These are phyloP conservation scores for Madurella mycetomatis DNA, from an alignment of 2,329 filamentous ascomycete genomes.

Conservation along the genomic window DNA sequence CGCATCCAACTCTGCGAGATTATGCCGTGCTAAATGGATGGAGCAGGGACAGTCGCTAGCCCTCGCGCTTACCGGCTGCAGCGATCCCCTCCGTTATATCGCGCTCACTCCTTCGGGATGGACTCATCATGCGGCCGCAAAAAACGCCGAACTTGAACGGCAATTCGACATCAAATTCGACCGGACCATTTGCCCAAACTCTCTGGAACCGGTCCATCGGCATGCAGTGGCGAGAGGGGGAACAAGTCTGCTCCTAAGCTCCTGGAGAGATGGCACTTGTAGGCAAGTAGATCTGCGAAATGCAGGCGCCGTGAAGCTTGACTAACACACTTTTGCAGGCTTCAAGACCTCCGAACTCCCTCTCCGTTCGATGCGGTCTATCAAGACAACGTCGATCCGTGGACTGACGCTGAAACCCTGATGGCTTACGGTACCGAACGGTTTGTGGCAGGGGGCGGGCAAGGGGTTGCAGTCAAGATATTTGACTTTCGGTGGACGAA, in stretches of 20 bases:
- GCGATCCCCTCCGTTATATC: conserved; percentile 43
- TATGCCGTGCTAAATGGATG: conserved; percentile 42
- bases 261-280: conserved; percentile 51
- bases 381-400: conserved; percentile 49
- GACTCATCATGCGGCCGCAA: conserved; percentile 34
- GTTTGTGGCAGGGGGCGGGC: conserved; percentile 47
- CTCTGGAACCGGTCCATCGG: conserved; percentile 42
- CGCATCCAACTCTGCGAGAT: conserved; percentile 15
- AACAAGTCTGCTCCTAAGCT: conserved; percentile 43
- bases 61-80: conserved; percentile 40
- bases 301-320: neutral
- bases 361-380: conserved; percentile 45
- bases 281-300: conserved; percentile 27
- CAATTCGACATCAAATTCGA: conserved; percentile 28
- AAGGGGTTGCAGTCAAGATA: conserved; percentile 41
- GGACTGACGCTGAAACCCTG: conserved; percentile 43
- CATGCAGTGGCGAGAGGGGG: conserved; percentile 31
- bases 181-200: conserved; percentile 33
- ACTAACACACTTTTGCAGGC: conserved; percentile 24
- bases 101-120: conserved; percentile 44
- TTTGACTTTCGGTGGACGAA: conserved; percentile 52
- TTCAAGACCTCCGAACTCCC: conserved; percentile 48
- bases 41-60: conserved; percentile 41
- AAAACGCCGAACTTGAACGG: conserved; percentile 27
- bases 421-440: conserved; percentile 47